Percentiles rank a stretch among this genome's conserved stretches.
phyloP scores from a whole-genome alignment of 1,284 basidiomycete species.

The Coniophora puteana region DNA sequence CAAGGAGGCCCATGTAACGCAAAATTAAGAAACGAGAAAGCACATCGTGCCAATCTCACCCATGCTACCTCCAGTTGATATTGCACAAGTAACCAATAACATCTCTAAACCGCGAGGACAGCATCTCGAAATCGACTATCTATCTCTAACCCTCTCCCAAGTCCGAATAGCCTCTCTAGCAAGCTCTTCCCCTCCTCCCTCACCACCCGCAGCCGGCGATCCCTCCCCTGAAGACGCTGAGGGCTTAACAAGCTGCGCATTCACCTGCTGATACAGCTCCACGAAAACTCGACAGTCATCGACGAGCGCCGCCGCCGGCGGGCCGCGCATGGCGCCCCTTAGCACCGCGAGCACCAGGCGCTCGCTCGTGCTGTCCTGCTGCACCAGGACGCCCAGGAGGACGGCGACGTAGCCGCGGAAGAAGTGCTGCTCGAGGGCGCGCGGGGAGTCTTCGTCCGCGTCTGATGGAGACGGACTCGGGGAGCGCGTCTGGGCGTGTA shows the following conservation, averaged over 20 bases:
- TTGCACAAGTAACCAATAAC: conserved; percentile 15
- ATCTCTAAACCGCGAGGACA: no score
- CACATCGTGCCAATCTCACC: no score
- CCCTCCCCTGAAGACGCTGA: no score
- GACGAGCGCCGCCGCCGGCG: conserved; percentile 44
- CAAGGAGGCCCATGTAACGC: no score
- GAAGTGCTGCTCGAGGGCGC: conserved; percentile 34
- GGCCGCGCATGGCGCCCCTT: conserved; percentile 28
- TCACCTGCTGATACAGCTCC: conserved; percentile 42
- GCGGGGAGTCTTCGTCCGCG: conserved; percentile 11
- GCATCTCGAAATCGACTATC: no score
- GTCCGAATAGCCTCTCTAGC: no score
- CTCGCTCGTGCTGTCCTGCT: conserved; percentile 40
- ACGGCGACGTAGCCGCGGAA: conserved; percentile 68
- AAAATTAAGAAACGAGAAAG: no score
- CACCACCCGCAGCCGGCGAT: conserved; percentile 5
- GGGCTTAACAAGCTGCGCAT: not conserved
- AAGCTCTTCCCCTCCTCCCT: conserved; percentile 4
- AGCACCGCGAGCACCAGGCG: conserved; percentile 39
- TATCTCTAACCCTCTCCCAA: no score
- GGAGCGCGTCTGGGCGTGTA: conserved; percentile 36
- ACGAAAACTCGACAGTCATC: conserved; percentile 56
- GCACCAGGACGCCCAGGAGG: conserved; percentile 67
- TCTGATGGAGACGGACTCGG: conserved; percentile 11
- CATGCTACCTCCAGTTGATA: conserved; percentile 11